Evolutionary conservation across 75 land plant species (phyloP), one percentile per base, ranked within the genome.

Genomic region (Selaginella tamariscina): DNA sequence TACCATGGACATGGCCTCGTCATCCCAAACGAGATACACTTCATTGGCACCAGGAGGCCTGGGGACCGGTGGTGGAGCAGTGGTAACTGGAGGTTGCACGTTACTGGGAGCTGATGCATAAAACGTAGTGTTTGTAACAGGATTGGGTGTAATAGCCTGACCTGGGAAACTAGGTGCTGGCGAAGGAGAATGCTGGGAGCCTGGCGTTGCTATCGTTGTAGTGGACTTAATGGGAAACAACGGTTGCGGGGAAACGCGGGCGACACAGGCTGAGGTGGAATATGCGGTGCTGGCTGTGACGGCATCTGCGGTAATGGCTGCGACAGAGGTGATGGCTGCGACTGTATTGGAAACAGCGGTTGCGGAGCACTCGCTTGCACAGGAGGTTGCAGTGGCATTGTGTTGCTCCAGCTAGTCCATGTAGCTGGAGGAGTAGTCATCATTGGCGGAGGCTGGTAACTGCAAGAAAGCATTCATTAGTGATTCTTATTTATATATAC

Each of bases 11-110:
- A 94, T 80, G 23, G 86, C 85, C 66, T 94, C 98, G 74, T 94
- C 91, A 81, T 94, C 98, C 98, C 98, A 94, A 62, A 94, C 88
- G 54, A 94, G 74, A 68, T 94, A 94, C 32, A 94, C 98, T 71
- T 94, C 98, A 76, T 83, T 94, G 0, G 80, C 49, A 39, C 11
- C 49, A 5, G 49, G 49, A 39, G 49, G 49, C 49, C 49, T 39
- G 5, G 49, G 49, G 15, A 15, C 15, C 5, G 15, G 5, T 15
- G 49, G 49, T 39, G 49, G 49, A 5, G 15, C 5, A 39, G 49
- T 5, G 15, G 15, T 15, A 5, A 15, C 11, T 15, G 49, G 49
- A 5, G 49, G 11, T 5, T 5, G 11, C 11, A 39, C 49, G 49
- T 39, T 15, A 5, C 11, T 5, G 49, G 49, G 49, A 15, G 49